phyloP scores from a whole-genome alignment of 192 early-diverging fungal genomes.

The Podila epicladia region DNA sequence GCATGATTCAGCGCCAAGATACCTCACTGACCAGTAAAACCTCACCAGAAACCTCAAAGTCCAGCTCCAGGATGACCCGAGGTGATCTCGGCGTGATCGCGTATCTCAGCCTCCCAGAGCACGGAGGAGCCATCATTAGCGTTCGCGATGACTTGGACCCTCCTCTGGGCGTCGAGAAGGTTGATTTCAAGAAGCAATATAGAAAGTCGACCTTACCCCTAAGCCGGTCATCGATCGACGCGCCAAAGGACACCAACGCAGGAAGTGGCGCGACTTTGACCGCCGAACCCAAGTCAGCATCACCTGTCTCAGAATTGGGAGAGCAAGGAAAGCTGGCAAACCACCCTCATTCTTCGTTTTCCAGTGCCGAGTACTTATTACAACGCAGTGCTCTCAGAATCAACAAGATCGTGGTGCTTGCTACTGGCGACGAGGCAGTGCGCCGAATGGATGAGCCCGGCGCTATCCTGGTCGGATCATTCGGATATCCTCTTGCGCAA shows the following conservation, averaged over 20 bases:
- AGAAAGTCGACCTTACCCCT: conserved; percentile 19
- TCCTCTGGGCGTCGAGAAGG: conserved; percentile 2
- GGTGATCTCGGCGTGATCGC: conserved; percentile 44
- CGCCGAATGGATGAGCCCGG: conserved; percentile 24
- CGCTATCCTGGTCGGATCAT: conserved; percentile 45
- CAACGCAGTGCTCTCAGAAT: conserved; percentile 65
- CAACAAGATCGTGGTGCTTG: conserved; percentile 66
- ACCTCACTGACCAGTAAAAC: conserved; percentile 50
- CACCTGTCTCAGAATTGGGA: background rate
- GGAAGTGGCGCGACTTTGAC: background rate
- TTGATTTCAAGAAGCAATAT: conserved; percentile 35
- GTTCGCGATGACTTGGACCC: conserved; percentile 64
- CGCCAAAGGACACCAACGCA: background rate
- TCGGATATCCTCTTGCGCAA: conserved; percentile 62
- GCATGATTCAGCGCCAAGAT: conserved; percentile 60
- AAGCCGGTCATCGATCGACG: conserved; percentile 5
- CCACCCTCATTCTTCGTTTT: conserved; percentile 22
- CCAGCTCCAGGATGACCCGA: conserved; percentile 22
- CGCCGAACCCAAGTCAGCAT: background rate
- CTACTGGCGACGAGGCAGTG: conserved; percentile 51
- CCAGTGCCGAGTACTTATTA: conserved; percentile 66
- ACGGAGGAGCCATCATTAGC: conserved; percentile 72
- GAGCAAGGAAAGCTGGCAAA: background rate
- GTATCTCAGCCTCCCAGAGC: conserved; percentile 68
- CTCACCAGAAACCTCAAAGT: conserved; percentile 55